A percentile compares a stretch with the other conserved stretches of the same genome.
Evolutionary conservation across 805 yeast species (phyloP).

Genomic region (Candida yuanshanica): DNA sequence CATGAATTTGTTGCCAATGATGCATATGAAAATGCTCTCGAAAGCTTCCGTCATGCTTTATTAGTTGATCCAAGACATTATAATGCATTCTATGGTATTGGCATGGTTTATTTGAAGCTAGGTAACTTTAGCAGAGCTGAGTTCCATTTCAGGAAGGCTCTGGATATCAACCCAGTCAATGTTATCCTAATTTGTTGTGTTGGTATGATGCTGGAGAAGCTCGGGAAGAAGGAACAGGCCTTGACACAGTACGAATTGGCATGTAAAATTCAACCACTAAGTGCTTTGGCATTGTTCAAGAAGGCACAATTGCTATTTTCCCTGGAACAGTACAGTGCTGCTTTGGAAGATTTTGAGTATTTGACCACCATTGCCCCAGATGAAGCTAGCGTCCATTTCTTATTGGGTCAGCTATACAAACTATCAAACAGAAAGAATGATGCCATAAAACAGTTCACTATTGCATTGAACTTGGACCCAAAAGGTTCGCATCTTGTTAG

Average conservation of each 20-base stretch:
- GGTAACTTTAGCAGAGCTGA: constrained; percentile 85
- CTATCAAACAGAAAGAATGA: constrained; percentile 64
- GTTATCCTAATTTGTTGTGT: constrained; percentile 86
- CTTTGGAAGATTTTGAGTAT: constrained; percentile 68
- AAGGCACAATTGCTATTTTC: constrained; percentile 77
- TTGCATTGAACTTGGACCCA: constrained; percentile 88
- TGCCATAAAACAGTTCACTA: constrained; percentile 82
- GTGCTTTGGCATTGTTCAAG: constrained; percentile 82
- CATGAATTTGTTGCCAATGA: constrained; percentile 88
- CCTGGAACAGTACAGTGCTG: constrained; percentile 64
- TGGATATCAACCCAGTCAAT: constrained; percentile 84
- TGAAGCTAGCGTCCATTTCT: constrained; percentile 88
- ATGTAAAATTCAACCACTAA: constrained; percentile 73
- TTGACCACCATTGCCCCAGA: constrained; percentile 81
- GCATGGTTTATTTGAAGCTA: constrained; percentile 83
- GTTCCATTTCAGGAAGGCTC: constrained; percentile 80
- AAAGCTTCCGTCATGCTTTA: constrained; percentile 74
- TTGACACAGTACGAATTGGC: constrained; percentile 80
- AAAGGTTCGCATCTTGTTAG: constrained; percentile 82
- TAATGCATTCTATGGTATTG: constrained; percentile 93
- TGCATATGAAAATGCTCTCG: constrained; percentile 83
- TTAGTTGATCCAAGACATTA: constrained; percentile 77
- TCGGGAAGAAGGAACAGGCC: constrained; percentile 65
- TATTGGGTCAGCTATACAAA: constrained; percentile 82
- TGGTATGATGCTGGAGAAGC: constrained; percentile 85